Evolutionary conservation across 768 basidiomycete species (phyloP).

Genomic region (Boletus edulis): DNA sequence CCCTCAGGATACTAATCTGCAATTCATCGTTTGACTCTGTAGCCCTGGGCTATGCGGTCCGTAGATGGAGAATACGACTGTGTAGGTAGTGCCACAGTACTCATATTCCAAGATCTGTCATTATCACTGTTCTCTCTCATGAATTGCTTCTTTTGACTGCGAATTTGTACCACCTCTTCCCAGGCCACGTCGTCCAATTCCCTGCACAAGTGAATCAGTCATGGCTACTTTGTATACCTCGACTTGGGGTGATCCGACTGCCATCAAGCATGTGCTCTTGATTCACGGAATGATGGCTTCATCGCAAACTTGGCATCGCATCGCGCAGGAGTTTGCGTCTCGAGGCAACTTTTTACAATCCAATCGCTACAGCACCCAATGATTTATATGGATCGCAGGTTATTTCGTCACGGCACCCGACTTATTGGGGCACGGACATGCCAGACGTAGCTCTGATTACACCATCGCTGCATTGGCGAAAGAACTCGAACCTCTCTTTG

Average conservation of each 20-base stretch:
- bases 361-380: neutral
- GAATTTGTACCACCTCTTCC: too few relatives aligned
- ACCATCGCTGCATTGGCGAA: constrained; percentile 11
- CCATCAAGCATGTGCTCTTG: constrained; percentile 17
- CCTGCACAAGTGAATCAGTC: too few relatives aligned
- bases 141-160: neutral
- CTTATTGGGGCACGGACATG: constrained; percentile 19
- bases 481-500: constrained; percentile 13
- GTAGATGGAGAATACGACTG: neutral
- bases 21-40: constrained; percentile 26
- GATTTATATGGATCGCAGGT: constrained; percentile 12
- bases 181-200: neutral
- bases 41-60: neutral
- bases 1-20: constrained; percentile 29
- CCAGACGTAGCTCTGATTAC: constrained; percentile 7
- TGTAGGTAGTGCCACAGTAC: neutral
- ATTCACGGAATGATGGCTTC: constrained; percentile 19
- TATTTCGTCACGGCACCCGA: constrained; percentile 25
- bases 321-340: constrained; percentile 14
- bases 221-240: constrained; percentile 5
- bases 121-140: neutral
- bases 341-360: constrained; percentile 6
- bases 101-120: too few relatives aligned
- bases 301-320: constrained; percentile 13
- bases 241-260: constrained; percentile 18